Base-by-base conservation (phyloP, 306 rosid genomes). In the Sindora glabra region DNA sequence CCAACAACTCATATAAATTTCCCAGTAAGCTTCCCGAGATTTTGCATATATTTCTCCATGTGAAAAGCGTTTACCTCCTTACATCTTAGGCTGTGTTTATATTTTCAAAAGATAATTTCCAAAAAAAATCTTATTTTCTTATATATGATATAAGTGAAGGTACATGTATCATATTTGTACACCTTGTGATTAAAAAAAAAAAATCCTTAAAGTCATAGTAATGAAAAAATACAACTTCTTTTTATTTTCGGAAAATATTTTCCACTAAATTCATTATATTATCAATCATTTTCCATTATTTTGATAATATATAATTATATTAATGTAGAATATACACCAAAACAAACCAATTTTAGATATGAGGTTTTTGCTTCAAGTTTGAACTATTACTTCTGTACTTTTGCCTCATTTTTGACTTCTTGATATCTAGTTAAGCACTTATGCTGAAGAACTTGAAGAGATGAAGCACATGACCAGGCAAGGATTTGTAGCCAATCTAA, bases 401-500 rank as follows among this genome's bases (percentile, higher is more conserved):
- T 59, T 59, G 37, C 56, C 22, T 69, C 33, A 49, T 66, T 47
- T 56, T 36, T 45, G 49, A 21, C 57, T 70, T 70, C 77, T 56
- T 77, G 69, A 63, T 74, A 45, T 66, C 70, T 80, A 92, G 99
- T 46, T 92, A 45, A 86, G 89, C 70, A 71, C 83, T 37, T 94
- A 86, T 16, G 99, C 84, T 62, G 89, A 79, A 64, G 99, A 94
- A 75, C 75, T 94, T 12, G 99, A 94, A 78, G 97, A 89, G 69
- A 94, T 89, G 95, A 89, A 86, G 70, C 70, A 79, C 85, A 89
- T 89, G 97, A 94, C 83, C 33, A 78, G 99, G 59, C 99, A 89
- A 74, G 97, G 89, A 77, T 89, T 94, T 75, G 99, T 94, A 9
- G 95, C 99, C 77, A 89, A 94, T 66, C 80, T 94, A 77, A 94